Conservation (phyloP, 257 asterid genomes). For the Fraxinus pennsylvanica region DNA sequence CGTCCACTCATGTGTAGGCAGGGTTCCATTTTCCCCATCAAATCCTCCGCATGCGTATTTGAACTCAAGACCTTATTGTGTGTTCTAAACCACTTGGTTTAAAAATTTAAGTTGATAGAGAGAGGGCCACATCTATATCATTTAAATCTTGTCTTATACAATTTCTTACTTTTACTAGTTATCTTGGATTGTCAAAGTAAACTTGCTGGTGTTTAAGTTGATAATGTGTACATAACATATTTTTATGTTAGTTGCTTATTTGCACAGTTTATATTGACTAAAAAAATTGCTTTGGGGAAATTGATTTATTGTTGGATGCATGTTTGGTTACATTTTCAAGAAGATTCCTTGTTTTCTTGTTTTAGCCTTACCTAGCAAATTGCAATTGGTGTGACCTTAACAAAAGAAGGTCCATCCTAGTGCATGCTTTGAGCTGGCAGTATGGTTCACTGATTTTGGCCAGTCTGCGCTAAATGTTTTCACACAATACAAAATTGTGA, state of each 20-base stretch:
- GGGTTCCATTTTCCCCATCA: neutral
- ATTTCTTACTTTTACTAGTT: neutral
- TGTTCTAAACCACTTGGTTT: neutral
- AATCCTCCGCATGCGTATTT: neutral
- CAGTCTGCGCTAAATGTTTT: neutral
- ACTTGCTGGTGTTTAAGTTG: no score
- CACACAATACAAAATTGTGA: neutral
- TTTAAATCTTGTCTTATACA: neutral
- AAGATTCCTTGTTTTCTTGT: neutral
- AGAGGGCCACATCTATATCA: neutral
- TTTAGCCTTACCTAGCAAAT: neutral
- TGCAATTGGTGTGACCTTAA: neutral
- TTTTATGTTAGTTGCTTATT: no score
- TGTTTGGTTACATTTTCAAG: neutral
- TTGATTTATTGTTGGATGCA: no score
- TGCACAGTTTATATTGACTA: no score
- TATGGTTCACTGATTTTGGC: no score
- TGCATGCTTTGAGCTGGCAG: neutral
- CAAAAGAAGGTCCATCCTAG: neutral
- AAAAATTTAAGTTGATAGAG: no score
- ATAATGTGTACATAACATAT: no score
- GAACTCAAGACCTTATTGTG: neutral
- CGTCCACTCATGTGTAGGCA: neutral
- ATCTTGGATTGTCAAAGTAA: no score
- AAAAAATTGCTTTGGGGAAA: no score